Evolutionary conservation across 2,329 filamentous ascomycete genomes (phyloP), one percentile per base, ranked within the genome.

Genomic region (Drechslera avenae): DNA sequence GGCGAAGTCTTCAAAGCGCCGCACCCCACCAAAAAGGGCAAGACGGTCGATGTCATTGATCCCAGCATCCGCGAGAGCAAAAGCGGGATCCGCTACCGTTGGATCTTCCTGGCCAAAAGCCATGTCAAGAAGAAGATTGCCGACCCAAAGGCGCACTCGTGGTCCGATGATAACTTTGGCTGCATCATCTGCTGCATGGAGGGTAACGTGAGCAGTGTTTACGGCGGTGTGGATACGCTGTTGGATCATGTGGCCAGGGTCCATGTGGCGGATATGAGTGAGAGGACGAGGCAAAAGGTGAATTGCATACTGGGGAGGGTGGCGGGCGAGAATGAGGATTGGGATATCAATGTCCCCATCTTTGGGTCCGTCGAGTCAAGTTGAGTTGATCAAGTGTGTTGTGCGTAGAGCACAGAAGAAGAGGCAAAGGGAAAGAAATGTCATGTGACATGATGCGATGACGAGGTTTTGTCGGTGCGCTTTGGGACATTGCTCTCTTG

Each of bases 51-150:
- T 1, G 41, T 67, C 5, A 50, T 73, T 4, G 71, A 75, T 37
- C 67, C 64, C 1, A 58, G 59, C 14, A 54, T 74, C 12, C 48
- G 60, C 14, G 46, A 28, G 0, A 62, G 58, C n/a, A 58, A 62
- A 7, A 56, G 60, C 0, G 70, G 69, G 0, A 67, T 74, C 17
- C 62, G 65, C 2, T 75, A 75, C 43, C 61, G 63, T n/a, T 75
- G 72, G 73, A 57, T 71, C 5, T 74, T 75, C 52, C 63, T 76
- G 6, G 73, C 73, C 0, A 76, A 75, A 41, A 64, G 55, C 4
- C 73, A 75, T 21, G 53, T 58, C 2, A 67, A 54, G 43, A 62
- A 60, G 46, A 58, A 54, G 17, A 31, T 48, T 2, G 16, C 19
- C 9, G 57, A 56, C 4, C 35, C 44, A 26, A 52, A 21, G 13